phyloP scores from a whole-genome alignment of 2,329 filamentous ascomycete genomes.

The Clarireedia sp. region DNA sequence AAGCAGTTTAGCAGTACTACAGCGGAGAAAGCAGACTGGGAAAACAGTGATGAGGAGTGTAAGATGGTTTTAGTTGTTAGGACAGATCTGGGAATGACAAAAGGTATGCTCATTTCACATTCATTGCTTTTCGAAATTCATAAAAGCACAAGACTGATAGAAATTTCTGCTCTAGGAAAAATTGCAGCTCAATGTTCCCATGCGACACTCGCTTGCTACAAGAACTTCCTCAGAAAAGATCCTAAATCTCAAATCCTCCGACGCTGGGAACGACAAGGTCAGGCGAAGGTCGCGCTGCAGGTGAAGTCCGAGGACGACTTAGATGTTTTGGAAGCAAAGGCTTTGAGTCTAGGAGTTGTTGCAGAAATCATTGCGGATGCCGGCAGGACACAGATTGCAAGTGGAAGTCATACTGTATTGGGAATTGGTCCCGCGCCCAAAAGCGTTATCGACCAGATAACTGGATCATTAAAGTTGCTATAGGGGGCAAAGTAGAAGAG shows the following conservation, averaged over 20 bases:
- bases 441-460: conserved; percentile 79
- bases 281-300: conserved; percentile 91
- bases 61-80: conserved; percentile 89
- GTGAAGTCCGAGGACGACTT: conserved; percentile 80
- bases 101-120: conserved; percentile 51
- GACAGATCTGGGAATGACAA: conserved; percentile 95
- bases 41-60: conserved; percentile 64
- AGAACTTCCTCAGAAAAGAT: conserved; percentile 55
- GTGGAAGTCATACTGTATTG: conserved; percentile 84
- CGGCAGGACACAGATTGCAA: conserved; percentile 93
- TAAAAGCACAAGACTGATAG: background rate
- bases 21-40: background rate
- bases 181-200: conserved; percentile 93
- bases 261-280: conserved; percentile 79
- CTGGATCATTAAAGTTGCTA: conserved; percentile 75
- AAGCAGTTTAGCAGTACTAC: conserved; percentile 14
- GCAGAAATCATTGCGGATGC: conserved; percentile 90
- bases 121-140: background rate
- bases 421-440: conserved; percentile 77
- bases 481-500: conserved; percentile 32
- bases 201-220: conserved; percentile 97
- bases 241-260: conserved; percentile 57
- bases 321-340: conserved; percentile 64
- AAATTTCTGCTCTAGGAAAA: conserved; percentile 58
- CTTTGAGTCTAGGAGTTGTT: conserved; percentile 74